Conservation (phyloP, 495 filamentous ascomycete species). For the Daldinia caldariorum region DNA sequence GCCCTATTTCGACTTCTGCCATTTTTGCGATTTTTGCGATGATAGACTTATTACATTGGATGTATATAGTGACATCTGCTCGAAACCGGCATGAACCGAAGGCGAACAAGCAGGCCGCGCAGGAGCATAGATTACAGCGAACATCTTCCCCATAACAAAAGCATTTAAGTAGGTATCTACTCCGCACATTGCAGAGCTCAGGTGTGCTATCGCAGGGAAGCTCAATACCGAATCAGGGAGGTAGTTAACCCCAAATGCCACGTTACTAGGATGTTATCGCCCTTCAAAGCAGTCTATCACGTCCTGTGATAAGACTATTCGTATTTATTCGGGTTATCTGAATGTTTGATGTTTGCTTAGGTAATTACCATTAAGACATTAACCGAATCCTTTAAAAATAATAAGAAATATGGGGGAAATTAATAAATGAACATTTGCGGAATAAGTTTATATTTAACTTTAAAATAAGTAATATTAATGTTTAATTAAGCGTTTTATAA, state of each 20-base stretch:
- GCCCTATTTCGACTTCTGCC: slow-evolving; percentile 40
- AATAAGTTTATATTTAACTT: too few species aligned
- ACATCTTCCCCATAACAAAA: background rate
- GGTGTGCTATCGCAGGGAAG: slow-evolving; percentile 31
- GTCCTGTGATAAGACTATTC: slow-evolving; percentile 12
- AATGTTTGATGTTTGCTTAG: slow-evolving; percentile 15
- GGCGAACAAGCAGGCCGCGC: background rate
- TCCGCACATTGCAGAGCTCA: slow-evolving; percentile 15
- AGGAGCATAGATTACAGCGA: background rate
- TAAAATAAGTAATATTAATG: too few species aligned
- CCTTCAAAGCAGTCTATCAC: slow-evolving; percentile 3
- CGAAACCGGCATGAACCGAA: background rate
- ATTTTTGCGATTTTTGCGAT: slow-evolving; percentile 24
- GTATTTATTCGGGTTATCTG: background rate
- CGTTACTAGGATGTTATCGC: slow-evolving; percentile 17
- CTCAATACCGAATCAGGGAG: slow-evolving; percentile 34
- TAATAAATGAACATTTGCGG: background rate
- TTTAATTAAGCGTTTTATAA: too few species aligned
- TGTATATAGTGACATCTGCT: background rate
- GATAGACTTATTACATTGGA: background rate
- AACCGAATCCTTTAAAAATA: slow-evolving; percentile 21
- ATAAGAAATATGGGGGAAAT: slow-evolving; percentile 7
- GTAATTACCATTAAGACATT: slow-evolving; percentile 3
- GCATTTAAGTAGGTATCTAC: slow-evolving; percentile 4
- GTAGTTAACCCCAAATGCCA: slow-evolving; percentile 22